phyloP scores from a whole-genome alignment of 2,329 filamentous ascomycete species.

The Sphaerulina musiva region DNA sequence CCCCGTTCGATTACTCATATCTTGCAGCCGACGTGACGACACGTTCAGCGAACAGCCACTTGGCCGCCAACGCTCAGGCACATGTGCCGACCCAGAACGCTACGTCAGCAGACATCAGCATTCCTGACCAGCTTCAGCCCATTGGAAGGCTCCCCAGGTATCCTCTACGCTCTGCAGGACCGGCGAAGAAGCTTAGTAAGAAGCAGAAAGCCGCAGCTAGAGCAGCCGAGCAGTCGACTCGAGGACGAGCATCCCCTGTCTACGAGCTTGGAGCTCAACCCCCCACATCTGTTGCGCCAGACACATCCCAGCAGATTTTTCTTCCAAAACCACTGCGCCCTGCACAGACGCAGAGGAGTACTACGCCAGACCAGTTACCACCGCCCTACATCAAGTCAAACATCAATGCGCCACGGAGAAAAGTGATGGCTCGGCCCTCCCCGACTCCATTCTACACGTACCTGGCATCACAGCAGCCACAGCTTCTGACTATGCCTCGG shows the following conservation, averaged over 20 bases:
- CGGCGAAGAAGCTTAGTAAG: constrained; percentile 1
- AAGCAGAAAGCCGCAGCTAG: neutral
- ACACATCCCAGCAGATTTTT: neutral
- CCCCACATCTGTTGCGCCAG: neutral
- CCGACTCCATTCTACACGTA: constrained; percentile 22
- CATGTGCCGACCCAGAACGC: neutral
- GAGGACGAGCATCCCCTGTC: neutral
- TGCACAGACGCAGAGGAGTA: neutral
- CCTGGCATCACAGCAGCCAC: constrained; percentile 12
- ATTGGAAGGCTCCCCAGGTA: constrained; percentile 3
- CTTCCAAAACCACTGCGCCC: neutral
- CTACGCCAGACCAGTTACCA: too few species aligned
- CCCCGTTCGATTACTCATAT: constrained; percentile 2
- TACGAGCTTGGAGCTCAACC: neutral
- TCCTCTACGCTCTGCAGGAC: neutral
- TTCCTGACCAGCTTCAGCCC: neutral
- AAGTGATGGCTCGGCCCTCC: constrained; percentile 21
- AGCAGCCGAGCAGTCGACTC: neutral
- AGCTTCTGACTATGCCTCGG: constrained; percentile 14
- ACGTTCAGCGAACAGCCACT: neutral
- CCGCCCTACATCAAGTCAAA: too few species aligned
- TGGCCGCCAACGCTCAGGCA: neutral
- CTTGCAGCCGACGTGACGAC: neutral
- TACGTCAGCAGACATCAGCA: neutral
- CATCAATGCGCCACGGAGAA: neutral